These are phyloP conservation scores for Odonthalia washingtoniensis DNA, from an alignment of 31 red algal species.

Conservation along the genomic window DNA sequence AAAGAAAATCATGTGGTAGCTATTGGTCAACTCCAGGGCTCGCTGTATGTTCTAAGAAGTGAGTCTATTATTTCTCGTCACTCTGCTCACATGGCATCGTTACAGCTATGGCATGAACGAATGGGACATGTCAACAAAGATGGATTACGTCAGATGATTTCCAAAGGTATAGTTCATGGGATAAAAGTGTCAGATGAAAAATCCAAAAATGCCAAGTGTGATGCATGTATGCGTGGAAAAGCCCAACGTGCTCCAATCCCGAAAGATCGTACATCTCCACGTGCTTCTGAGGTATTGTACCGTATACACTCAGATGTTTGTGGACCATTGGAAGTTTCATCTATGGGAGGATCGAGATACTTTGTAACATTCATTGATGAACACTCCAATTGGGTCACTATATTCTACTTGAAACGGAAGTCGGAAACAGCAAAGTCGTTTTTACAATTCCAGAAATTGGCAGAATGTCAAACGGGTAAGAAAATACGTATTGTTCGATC, in stretches of 20 bases:
- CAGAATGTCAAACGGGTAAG: too few species aligned
- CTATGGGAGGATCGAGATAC: too few species aligned
- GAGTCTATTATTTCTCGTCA: background rate
- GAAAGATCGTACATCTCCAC: too few species aligned
- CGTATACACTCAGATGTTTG: too few species aligned
- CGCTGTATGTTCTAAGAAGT: background rate
- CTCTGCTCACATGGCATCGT: background rate
- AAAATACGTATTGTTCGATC: too few species aligned
- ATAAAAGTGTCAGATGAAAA: background rate
- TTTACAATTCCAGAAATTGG: too few species aligned
- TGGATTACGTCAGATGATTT: background rate
- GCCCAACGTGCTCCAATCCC: background rate
- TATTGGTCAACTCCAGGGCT: background rate
- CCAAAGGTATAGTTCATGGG: background rate
- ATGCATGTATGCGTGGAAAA: background rate
- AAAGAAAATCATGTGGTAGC: background rate
- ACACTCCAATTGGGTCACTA: too few species aligned
- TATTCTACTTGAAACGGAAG: too few species aligned
- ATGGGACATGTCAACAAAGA: background rate
- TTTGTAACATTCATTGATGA: too few species aligned
- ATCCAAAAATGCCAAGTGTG: background rate
- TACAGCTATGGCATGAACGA: background rate
- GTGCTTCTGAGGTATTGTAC: too few species aligned
- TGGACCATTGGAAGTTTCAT: too few species aligned
- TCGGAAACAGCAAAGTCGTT: too few species aligned